A percentile compares a stretch with the other conserved stretches of the same genome.
Evolutionary conservation across 2,329 filamentous ascomycete species (phyloP).

Genomic region (Colletotrichum cordylinicola): DNA sequence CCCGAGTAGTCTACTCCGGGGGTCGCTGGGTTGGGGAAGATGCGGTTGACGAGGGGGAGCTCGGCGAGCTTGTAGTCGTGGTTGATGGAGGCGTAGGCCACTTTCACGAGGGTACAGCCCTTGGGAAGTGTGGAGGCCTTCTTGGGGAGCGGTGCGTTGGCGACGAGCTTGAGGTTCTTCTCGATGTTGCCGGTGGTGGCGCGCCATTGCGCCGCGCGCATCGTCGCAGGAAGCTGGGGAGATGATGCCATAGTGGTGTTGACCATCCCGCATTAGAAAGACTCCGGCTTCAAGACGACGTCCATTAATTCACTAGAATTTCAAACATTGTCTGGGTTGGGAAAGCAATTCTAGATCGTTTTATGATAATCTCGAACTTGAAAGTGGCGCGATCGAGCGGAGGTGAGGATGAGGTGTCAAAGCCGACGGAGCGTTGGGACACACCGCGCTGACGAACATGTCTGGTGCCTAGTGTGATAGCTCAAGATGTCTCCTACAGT

Average conservation of each 20-base stretch:
- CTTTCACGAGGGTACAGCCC: constrained; percentile 45
- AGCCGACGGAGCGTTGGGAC: not conserved
- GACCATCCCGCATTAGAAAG: not conserved
- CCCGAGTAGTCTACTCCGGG: constrained; percentile 59
- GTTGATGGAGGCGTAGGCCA: constrained; percentile 48
- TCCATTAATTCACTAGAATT: not conserved
- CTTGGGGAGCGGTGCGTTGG: constrained; percentile 19
- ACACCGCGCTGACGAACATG: not conserved
- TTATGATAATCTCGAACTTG: not conserved
- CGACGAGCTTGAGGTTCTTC: constrained; percentile 33
- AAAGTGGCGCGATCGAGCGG: not conserved
- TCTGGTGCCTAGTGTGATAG: not conserved
- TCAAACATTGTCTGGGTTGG: no score
- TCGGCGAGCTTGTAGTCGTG: constrained; percentile 56
- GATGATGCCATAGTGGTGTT: not conserved
- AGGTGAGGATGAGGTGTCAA: not conserved
- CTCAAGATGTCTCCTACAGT: not conserved
- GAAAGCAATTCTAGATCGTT: not conserved
- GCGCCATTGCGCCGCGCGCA: not conserved
- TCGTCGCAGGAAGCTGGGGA: not conserved
- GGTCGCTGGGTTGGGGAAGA: constrained; percentile 43
- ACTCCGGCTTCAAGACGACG: not conserved
- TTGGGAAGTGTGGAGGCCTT: constrained; percentile 20
- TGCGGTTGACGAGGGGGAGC: constrained; percentile 32
- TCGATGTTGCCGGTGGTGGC: constrained; percentile 32